Evolutionary conservation across 106 monocot species (phyloP), one percentile per base, ranked within the genome.

Genomic region (Apostasia shenzhenica): DNA sequence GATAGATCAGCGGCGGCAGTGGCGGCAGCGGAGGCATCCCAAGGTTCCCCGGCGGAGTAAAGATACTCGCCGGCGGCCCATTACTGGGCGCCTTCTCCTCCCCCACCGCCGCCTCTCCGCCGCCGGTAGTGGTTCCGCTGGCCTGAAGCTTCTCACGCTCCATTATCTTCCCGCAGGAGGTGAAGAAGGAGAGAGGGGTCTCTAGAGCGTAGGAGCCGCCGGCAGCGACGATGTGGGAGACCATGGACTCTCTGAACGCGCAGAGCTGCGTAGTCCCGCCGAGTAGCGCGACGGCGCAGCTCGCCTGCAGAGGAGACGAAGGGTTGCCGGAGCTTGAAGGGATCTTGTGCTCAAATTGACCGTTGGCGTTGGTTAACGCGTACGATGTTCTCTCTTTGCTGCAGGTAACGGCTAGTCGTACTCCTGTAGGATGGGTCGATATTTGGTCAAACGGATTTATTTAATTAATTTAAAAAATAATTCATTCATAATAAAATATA

Each of bases 191-290:
- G 54, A 72, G 62, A 6, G 63, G 62, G 1, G 51, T 72, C 40
- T 39, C 45, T 3, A 72, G 51, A 38, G 54, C 48, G 11, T 63
- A 62, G 39, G 72, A 63, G 6, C 13, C 41, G n/a, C n/a, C 42
- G 39, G 59, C 52, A 4, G 50, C 44, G n/a, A 55, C 7, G 63
- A 72, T 45, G 5, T 54, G 13, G n/a, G 72, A 72, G 11, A 45
- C 8, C 41, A 63, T 62, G 5, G 72, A 62, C 43, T 72, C 63
- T 26, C 45, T 62, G 63, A 53, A 63, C 10, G 63, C 63, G 59
- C 72, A 72, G 54, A 72, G 52, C 62, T 63, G 72, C 9, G 63
- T 45, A 7, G 39, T 50, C 0, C 63, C 72, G 14, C 72, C 72
- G 14, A 72, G 54, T 8, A 72, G 51, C 41, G 2, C 63, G 2